Percentiles rank a stretch among this genome's conserved stretches.
These are phyloP conservation scores for Fusarium graminum DNA, from an alignment of 2,329 filamentous ascomycete species.

Conservation along the genomic window DNA sequence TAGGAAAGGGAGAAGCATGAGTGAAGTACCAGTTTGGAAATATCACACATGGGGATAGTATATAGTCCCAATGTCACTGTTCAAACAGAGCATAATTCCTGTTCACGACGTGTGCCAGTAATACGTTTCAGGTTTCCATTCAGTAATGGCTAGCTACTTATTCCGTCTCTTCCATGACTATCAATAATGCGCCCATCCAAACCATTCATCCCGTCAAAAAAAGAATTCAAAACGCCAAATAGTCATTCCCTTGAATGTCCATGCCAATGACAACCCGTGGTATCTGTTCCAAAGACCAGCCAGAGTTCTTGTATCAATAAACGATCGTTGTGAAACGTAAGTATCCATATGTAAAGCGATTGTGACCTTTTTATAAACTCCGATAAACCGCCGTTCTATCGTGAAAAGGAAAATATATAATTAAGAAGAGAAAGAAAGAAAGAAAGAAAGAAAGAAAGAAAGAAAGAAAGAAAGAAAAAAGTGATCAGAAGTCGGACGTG, in stretches of 20 bases:
- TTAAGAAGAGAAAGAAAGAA: slow-evolving; percentile 35
- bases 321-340: slow-evolving; percentile 40
- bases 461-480: no score
- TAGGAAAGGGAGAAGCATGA: slow-evolving; percentile 14
- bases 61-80: background rate
- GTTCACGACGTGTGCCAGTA: background rate
- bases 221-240: slow-evolving; percentile 29
- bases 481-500: background rate
- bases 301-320: slow-evolving; percentile 32
- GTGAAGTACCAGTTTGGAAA: background rate
- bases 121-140: slow-evolving; percentile 13
- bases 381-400: slow-evolving; percentile 40
- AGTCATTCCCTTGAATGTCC: slow-evolving; percentile 15
- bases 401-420: slow-evolving; percentile 23
- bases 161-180: background rate
- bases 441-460: no score
- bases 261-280: slow-evolving; percentile 37
- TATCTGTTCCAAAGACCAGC: slow-evolving; percentile 39
- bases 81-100: background rate
- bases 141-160: slow-evolving; percentile 12
- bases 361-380: slow-evolving; percentile 45
- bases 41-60: background rate
- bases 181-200: slow-evolving; percentile 13
- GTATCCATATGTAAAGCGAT: slow-evolving; percentile 38
- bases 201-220: slow-evolving; percentile 11